Conservation (phyloP, 768 basidiomycete genomes). For the Auricularia sp. region DNA sequence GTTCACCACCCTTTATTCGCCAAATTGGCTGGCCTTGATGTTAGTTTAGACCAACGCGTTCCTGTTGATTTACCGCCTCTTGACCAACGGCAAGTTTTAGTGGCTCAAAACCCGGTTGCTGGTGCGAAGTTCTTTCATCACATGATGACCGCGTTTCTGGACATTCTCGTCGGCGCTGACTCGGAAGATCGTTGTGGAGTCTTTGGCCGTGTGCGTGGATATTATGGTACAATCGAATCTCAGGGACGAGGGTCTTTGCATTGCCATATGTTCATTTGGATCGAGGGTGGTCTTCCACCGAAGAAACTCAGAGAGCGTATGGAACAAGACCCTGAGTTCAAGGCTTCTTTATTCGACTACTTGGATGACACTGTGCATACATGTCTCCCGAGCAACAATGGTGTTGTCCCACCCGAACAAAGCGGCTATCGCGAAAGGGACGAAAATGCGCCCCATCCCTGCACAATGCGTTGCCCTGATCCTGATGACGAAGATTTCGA, state of each 20-base stretch:
- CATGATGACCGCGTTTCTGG: slow-evolving; percentile 15
- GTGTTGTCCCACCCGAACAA: no score
- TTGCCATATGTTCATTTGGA: slow-evolving; percentile 24
- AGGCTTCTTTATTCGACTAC: no score
- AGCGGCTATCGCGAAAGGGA: no score
- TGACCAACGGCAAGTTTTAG: slow-evolving; percentile 12
- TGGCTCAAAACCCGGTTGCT: slow-evolving; percentile 25
- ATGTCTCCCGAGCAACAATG: no score
- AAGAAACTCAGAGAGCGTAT: slow-evolving; percentile 18
- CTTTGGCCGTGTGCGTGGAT: no score
- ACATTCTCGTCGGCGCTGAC: slow-evolving; percentile 20
- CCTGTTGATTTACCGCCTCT: background rate
- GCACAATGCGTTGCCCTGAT: no score
- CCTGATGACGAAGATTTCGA: slow-evolving; percentile 10
- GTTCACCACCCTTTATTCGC: slow-evolving; percentile 22
- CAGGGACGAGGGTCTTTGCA: slow-evolving; percentile 21
- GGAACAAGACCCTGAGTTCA: background rate
- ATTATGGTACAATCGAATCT: background rate
- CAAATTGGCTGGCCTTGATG: slow-evolving; percentile 10
- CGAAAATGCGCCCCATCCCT: no score
- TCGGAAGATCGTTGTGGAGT: slow-evolving; percentile 11
- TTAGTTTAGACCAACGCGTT: slow-evolving; percentile 3
- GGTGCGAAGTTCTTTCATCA: slow-evolving; percentile 25
- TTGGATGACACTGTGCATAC: no score
- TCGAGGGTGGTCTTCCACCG: slow-evolving; percentile 23